Conservation (phyloP, 495 filamentous ascomycete genomes). For the Mycothermus thermophilus region DNA sequence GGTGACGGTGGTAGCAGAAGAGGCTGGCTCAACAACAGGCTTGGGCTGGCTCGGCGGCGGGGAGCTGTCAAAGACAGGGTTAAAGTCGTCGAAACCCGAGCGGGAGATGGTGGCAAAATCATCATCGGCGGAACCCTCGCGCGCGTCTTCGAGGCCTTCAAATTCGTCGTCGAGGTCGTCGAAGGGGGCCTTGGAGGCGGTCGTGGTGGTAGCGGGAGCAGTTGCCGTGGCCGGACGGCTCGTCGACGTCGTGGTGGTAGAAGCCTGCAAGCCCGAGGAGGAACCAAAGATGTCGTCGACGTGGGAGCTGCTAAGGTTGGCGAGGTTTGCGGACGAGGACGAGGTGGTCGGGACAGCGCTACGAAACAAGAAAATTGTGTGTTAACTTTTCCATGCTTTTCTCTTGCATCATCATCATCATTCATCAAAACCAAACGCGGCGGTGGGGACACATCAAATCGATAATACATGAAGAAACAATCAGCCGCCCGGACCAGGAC, state of each 20-base stretch:
- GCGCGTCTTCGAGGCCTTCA: constrained; percentile 71
- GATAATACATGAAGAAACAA: too few species aligned
- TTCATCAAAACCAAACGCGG: too few species aligned
- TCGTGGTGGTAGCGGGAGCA: constrained; percentile 9
- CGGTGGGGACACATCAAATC: too few species aligned
- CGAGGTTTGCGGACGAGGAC: constrained; percentile 5
- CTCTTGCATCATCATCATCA: too few species aligned
- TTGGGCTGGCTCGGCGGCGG: constrained; percentile 40
- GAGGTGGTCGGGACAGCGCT: constrained; percentile 9
- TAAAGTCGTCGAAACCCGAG: constrained; percentile 50
- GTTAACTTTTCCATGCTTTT: too few species aligned
- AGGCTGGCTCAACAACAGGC: too few species aligned
- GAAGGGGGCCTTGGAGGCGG: constrained; percentile 34
- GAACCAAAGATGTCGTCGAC: constrained; percentile 24
- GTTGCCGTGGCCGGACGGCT: constrained; percentile 6
- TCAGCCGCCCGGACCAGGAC: too few species aligned
- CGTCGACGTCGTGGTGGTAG: constrained; percentile 3
- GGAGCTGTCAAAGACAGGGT: constrained; percentile 48
- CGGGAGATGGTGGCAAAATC: constrained; percentile 57
- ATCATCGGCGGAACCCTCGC: constrained; percentile 80
- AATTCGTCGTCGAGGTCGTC: constrained; percentile 86
- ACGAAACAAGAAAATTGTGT: background rate
- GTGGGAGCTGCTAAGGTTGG: constrained; percentile 9
- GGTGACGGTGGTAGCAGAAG: constrained; percentile 32
- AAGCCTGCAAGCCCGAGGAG: background rate